These are phyloP conservation scores for Tolypocladium capitatum DNA, from an alignment of 2,329 filamentous ascomycete genomes.

Conservation along the genomic window DNA sequence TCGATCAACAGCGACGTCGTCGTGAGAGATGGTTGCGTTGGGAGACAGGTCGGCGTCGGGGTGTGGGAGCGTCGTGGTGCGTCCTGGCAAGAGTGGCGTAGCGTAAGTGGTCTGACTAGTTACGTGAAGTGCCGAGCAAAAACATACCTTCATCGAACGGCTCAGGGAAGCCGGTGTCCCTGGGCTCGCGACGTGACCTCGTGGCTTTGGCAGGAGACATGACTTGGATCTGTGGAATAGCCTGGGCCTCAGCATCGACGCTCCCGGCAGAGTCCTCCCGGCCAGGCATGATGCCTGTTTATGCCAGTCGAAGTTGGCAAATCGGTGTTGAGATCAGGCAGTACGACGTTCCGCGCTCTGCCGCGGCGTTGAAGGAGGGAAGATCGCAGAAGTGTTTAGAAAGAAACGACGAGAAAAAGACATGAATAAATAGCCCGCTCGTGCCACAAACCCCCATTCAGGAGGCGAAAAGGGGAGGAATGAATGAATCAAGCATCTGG, in stretches of 20 bases:
- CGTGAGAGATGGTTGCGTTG: constrained; percentile 41
- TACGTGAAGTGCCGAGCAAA: too few species aligned
- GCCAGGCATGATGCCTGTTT: constrained; percentile 2
- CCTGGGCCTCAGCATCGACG: not conserved
- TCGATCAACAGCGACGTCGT: constrained; percentile 33
- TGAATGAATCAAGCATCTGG: constrained; percentile 1
- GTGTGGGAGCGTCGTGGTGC: constrained; percentile 49
- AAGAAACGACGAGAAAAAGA: not conserved
- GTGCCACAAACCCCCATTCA: not conserved
- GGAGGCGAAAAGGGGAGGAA: not conserved
- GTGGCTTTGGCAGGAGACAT: constrained; percentile 12
- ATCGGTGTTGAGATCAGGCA: not conserved
- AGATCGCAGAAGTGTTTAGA: not conserved
- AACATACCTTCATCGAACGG: constrained; percentile 32
- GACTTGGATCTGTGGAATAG: constrained; percentile 11
- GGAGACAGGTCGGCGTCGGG: constrained; percentile 46
- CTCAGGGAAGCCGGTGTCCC: constrained; percentile 40
- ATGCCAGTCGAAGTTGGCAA: not conserved
- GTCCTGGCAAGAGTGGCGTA: constrained; percentile 17
- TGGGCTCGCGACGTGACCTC: constrained; percentile 12
- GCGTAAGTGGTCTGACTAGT: constrained; percentile 2
- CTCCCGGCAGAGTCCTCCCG: not conserved
- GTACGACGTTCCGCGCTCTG: not conserved
- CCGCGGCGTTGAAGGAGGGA: not conserved
- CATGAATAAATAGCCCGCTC: not conserved